Evolutionary conservation across 2,329 filamentous ascomycete species (phyloP).

Genomic region (Curvularia verruculosa): DNA sequence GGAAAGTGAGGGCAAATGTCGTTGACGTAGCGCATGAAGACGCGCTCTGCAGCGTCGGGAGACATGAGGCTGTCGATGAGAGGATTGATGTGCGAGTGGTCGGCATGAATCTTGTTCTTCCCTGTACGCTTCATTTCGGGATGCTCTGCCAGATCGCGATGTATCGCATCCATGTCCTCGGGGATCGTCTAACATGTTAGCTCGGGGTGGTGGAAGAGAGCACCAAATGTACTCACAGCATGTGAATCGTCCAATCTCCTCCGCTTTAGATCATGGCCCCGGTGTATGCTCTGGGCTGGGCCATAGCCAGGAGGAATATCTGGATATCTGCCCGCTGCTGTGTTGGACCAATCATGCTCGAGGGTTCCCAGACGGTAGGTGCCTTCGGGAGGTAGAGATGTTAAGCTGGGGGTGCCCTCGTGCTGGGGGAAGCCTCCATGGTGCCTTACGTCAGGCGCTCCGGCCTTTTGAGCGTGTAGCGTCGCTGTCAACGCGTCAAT

Average conservation of each 20-base stretch:
- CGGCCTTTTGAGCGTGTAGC: conserved; percentile 63
- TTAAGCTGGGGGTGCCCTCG: conserved; percentile 13
- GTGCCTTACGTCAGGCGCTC: conserved; percentile 27
- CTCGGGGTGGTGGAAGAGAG: neutral
- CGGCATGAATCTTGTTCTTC: conserved; percentile 38
- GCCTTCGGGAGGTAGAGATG: conserved; percentile 29
- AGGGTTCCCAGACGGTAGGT: conserved; percentile 35
- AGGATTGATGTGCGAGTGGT: conserved; percentile 47
- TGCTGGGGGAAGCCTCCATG: conserved; percentile 34
- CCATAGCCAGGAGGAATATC: conserved; percentile 43
- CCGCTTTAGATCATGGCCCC: conserved; percentile 42
- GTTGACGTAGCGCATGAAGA: conserved; percentile 64
- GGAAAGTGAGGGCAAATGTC: conserved; percentile 63
- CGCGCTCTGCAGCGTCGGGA: conserved; percentile 57
- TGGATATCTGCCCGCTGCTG: conserved; percentile 23
- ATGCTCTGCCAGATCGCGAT: conserved; percentile 45
- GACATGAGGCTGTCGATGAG: conserved; percentile 57
- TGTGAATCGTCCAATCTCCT: conserved; percentile 39
- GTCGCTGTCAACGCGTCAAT: conserved; percentile 87
- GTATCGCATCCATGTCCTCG: conserved; percentile 48
- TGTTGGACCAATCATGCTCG: conserved; percentile 40
- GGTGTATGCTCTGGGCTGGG: conserved; percentile 39
- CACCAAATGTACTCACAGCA: conserved; percentile 28
- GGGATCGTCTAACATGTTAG: conserved; percentile 40
- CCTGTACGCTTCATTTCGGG: conserved; percentile 42